phyloP scores from a whole-genome alignment of 352 stramenopile species.

The Phytophthora cryptogea region DNA sequence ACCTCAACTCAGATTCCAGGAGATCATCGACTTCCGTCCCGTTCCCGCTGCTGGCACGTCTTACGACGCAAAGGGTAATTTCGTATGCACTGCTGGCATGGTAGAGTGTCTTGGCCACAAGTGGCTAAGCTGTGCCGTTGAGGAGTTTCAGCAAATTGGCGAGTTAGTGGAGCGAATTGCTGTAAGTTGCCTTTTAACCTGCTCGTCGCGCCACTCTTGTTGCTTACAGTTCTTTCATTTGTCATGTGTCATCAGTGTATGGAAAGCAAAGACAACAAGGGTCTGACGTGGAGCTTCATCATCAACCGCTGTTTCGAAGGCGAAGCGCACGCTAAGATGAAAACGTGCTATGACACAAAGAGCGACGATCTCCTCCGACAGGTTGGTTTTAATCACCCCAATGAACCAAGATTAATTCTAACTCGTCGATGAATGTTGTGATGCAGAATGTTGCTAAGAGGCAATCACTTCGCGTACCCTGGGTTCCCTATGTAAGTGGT shows the following conservation, averaged over 20 bases:
- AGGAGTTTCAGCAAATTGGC: slow-evolving; percentile 65
- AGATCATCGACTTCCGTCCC: slow-evolving; percentile 71
- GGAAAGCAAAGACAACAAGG: slow-evolving; percentile 80
- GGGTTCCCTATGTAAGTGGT: slow-evolving; percentile 73
- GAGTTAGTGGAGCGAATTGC: slow-evolving; percentile 67
- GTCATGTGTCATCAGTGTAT: slow-evolving; percentile 46
- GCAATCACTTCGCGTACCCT: slow-evolving; percentile 53
- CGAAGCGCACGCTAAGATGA: slow-evolving; percentile 52
- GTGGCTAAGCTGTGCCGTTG: slow-evolving; percentile 78
- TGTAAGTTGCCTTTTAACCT: slow-evolving; percentile 31
- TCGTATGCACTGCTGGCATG: slow-evolving; percentile 68
- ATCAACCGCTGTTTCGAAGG: slow-evolving; percentile 68
- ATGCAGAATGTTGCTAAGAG: slow-evolving; percentile 56
- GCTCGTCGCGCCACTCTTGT: neutral
- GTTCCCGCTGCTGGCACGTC: slow-evolving; percentile 73
- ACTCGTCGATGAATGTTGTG: slow-evolving; percentile 5
- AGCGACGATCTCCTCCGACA: slow-evolving; percentile 61
- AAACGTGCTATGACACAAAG: slow-evolving; percentile 67
- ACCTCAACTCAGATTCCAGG: slow-evolving; percentile 52
- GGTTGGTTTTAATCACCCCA: slow-evolving; percentile 22
- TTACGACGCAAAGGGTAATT: slow-evolving; percentile 57
- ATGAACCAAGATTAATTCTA: neutral
- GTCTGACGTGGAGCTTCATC: slow-evolving; percentile 66
- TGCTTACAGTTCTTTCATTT: slow-evolving; percentile 5
- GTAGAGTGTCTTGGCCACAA: slow-evolving; percentile 80